phyloP scores from a whole-genome alignment of 306 rosid species.

The Cucurbita ficifolia region DNA sequence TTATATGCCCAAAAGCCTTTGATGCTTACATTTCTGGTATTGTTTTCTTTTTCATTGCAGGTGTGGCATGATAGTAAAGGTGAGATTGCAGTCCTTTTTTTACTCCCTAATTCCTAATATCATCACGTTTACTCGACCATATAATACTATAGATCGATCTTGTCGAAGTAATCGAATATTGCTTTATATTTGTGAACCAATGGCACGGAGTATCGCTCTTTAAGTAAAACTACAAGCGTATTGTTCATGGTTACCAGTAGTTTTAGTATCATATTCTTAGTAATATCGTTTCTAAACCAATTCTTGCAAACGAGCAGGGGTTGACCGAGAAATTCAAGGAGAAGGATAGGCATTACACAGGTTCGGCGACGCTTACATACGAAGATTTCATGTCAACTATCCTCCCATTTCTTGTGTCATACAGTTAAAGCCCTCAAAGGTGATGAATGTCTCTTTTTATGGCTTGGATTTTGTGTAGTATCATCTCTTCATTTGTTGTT shows the following conservation, averaged over 20 bases:
- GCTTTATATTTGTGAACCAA: background rate
- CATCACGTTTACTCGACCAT: background rate
- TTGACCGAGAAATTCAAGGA: conserved; percentile 79
- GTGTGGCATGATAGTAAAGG: conserved; percentile 85
- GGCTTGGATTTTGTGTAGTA: background rate
- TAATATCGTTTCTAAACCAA: background rate
- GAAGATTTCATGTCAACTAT: conserved; percentile 62
- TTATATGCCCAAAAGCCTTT: background rate
- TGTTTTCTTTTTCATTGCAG: conserved; percentile 36
- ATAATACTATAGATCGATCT: background rate
- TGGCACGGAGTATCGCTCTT: background rate
- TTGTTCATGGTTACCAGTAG: background rate
- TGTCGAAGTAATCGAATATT: background rate
- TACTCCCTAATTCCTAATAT: background rate
- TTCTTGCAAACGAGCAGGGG: conserved; percentile 46
- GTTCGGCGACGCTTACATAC: conserved; percentile 52
- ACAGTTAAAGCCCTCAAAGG: conserved; percentile 26
- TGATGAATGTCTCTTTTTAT: background rate
- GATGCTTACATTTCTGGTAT: conserved; percentile 4
- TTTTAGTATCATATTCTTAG: background rate
- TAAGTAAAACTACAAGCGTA: background rate
- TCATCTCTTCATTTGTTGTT: background rate
- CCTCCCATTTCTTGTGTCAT: conserved; percentile 72
- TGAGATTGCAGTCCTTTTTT: conserved; percentile 12
- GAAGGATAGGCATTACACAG: conserved; percentile 50